These are phyloP conservation scores for Quercus ilex DNA, from an alignment of 306 rosid species.

Conservation along the genomic window DNA sequence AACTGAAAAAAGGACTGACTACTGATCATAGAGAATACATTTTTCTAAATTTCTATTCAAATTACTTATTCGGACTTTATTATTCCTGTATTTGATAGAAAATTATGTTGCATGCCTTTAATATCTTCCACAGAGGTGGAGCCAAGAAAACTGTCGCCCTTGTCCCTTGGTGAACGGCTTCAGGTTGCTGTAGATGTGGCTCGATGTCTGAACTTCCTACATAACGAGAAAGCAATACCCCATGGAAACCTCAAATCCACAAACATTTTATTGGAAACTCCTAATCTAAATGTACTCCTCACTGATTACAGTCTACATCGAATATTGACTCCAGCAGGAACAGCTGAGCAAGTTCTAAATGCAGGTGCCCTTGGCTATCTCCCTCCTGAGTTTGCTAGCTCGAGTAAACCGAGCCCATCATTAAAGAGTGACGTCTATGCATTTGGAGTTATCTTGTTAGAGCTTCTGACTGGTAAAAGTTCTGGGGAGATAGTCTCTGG, in stretches of 20 bases:
- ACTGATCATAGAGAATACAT: neutral
- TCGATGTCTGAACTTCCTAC: slow-evolving; percentile 57
- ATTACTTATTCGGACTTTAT: neutral
- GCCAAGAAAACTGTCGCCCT: slow-evolving; percentile 40
- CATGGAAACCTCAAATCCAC: slow-evolving; percentile 84
- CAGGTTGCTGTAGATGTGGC: slow-evolving; percentile 57
- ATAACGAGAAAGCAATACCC: slow-evolving; percentile 73
- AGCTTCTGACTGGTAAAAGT: slow-evolving; percentile 64
- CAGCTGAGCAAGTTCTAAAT: slow-evolving; percentile 71
- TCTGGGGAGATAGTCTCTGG: slow-evolving; percentile 62
- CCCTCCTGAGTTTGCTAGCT: slow-evolving; percentile 77
- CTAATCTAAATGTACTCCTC: slow-evolving; percentile 40
- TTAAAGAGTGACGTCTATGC: slow-evolving; percentile 82
- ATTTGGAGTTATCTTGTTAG: slow-evolving; percentile 70
- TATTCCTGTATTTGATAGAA: neutral
- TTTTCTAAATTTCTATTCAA: neutral
- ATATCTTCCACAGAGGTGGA: slow-evolving; percentile 43
- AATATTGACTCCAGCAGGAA: slow-evolving; percentile 60
- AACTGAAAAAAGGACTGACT: neutral
- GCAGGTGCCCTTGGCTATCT: slow-evolving; percentile 74
- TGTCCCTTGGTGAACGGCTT: slow-evolving; percentile 52
- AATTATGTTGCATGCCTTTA: neutral
- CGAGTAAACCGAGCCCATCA: slow-evolving; percentile 67
- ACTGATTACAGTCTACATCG: slow-evolving; percentile 78
- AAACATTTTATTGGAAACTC: slow-evolving; percentile 59